These are phyloP conservation scores for Elongisporangium anandrum DNA, from an alignment of 352 stramenopile genomes.

Conservation along the genomic window DNA sequence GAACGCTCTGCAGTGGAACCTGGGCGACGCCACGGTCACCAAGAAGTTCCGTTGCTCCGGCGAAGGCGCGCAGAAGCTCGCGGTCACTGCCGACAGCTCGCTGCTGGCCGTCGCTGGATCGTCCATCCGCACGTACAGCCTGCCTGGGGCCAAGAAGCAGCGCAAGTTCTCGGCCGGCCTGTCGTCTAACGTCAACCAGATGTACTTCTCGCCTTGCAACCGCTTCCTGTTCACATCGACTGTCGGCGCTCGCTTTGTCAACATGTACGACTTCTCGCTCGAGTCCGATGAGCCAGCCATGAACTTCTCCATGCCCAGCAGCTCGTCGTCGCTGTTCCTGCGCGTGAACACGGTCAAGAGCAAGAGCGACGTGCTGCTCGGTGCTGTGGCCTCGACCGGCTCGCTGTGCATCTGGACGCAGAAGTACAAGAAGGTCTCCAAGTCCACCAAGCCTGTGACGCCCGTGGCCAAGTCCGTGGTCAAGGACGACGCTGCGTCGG, in stretches of 20 bases:
- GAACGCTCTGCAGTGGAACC: slow-evolving; percentile 75
- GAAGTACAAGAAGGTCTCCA: slow-evolving; percentile 49
- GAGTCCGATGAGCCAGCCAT: slow-evolving; percentile 64
- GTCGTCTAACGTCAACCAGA: slow-evolving; percentile 64
- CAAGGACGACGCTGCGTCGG: slow-evolving; percentile 15
- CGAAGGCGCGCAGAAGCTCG: slow-evolving; percentile 57
- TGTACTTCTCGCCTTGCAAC: slow-evolving; percentile 58
- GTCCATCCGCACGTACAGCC: slow-evolving; percentile 68
- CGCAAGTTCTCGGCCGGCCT: slow-evolving; percentile 70
- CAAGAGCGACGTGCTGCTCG: slow-evolving; percentile 63
- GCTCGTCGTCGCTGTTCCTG: slow-evolving; percentile 39
- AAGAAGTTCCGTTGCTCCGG: slow-evolving; percentile 59
- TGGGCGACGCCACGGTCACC: slow-evolving; percentile 41
- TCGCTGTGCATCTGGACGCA: slow-evolving; percentile 71
- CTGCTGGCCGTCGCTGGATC: slow-evolving; percentile 60
- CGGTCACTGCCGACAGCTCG: slow-evolving; percentile 58
- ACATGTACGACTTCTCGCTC: slow-evolving; percentile 74
- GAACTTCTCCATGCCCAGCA: slow-evolving; percentile 74
- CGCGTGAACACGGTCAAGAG: slow-evolving; percentile 41
- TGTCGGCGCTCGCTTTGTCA: slow-evolving; percentile 71
- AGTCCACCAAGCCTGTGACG: slow-evolving; percentile 63
- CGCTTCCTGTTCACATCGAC: slow-evolving; percentile 75
- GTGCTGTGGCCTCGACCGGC: slow-evolving; percentile 49
- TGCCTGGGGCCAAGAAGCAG: slow-evolving; percentile 75
- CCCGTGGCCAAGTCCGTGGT: slow-evolving; percentile 37